A percentile compares a stretch with the other conserved stretches of the same genome.
phyloP scores from a whole-genome alignment of 148 eudicot species.

The Silene conica region DNA sequence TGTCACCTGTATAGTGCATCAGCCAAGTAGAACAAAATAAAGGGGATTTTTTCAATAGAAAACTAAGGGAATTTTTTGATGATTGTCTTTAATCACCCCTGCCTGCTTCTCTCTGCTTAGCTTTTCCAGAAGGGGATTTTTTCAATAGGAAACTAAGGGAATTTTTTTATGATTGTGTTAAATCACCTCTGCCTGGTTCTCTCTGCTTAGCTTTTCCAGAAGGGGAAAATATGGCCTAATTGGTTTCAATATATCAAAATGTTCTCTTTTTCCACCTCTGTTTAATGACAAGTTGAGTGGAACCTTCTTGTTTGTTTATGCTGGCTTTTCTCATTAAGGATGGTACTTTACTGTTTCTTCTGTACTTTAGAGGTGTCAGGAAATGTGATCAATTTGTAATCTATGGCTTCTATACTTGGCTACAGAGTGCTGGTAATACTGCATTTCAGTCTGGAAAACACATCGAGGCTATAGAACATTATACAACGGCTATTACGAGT shows the following conservation, averaged over 20 bases:
- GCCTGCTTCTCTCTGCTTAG: neutral
- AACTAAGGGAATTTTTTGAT: neutral
- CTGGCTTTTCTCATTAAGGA: neutral
- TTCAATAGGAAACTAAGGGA: neutral
- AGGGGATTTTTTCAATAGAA: neutral
- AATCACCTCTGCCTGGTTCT: neutral
- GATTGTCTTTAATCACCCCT: neutral
- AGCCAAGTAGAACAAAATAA: no score
- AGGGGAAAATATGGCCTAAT: neutral
- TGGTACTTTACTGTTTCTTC: neutral
- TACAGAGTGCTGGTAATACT: slow-evolving; percentile 79
- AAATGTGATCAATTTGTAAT: neutral
- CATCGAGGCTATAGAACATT: slow-evolving; percentile 82
- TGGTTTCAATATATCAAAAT: neutral
- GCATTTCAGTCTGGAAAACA: slow-evolving; percentile 72
- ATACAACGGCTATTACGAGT: slow-evolving; percentile 65
- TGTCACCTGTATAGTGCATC: no score
- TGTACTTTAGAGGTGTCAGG: slow-evolving; percentile 1
- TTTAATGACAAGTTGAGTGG: neutral
- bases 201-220: neutral
- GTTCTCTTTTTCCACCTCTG: neutral
- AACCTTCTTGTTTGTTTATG: neutral
- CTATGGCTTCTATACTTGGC: slow-evolving; percentile 19
- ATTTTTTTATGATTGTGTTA: neutral
- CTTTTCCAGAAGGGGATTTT: neutral